These are phyloP conservation scores for Penstemon eatonii DNA, from an alignment of 257 asterid genomes.

Conservation along the genomic window DNA sequence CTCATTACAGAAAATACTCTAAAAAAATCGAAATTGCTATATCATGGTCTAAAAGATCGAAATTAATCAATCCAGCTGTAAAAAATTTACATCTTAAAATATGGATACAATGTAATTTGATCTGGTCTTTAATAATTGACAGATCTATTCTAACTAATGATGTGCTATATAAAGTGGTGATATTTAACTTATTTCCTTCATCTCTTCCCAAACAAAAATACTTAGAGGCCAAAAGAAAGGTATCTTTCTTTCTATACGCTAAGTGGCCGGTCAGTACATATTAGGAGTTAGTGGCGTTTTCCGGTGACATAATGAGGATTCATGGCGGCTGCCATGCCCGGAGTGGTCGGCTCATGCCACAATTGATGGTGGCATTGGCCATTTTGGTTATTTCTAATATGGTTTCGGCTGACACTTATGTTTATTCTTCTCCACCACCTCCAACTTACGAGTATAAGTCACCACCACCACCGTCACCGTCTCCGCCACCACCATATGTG, in stretches of 20 bases:
- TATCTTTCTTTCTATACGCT: not conserved
- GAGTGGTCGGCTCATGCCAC: constrained; percentile 25
- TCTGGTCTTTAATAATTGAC: not conserved
- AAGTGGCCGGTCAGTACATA: not conserved
- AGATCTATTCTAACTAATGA: constrained; percentile 13
- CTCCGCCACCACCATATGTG: no score
- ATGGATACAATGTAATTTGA: not conserved
- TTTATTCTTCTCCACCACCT: constrained; percentile 31
- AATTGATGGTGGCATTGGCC: constrained; percentile 24
- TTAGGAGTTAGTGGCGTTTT: constrained; percentile 6
- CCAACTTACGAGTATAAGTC: constrained; percentile 7
- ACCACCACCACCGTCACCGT: no score
- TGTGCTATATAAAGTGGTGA: constrained; percentile 22
- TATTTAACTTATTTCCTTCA: not conserved
- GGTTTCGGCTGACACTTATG: constrained; percentile 23
- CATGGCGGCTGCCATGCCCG: constrained; percentile 6
- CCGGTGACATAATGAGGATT: not conserved
- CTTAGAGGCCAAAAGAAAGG: not conserved
- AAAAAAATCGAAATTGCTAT: constrained; percentile 24
- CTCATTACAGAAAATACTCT: constrained; percentile 15
- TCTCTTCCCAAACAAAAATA: constrained; percentile 13
- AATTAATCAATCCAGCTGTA: constrained; percentile 44
- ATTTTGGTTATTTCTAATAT: constrained; percentile 20
- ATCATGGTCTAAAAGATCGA: constrained; percentile 9
- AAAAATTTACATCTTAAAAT: constrained; percentile 11